Evolutionary conservation across 768 basidiomycete genomes (phyloP).

Genomic region (Pulveroboletus sp.): DNA sequence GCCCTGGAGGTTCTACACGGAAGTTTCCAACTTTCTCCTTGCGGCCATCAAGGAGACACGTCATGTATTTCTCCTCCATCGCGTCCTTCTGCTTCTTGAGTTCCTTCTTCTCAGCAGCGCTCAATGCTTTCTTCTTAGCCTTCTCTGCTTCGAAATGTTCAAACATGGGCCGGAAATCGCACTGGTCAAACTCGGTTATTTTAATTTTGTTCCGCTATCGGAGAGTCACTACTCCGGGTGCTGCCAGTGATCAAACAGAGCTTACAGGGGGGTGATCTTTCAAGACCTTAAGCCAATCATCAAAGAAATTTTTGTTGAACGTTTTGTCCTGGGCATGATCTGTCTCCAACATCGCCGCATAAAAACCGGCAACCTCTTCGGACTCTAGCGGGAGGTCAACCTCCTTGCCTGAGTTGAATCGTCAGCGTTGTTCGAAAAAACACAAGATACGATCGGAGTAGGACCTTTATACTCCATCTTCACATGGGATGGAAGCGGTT

Average conservation of each 20-base stretch:
- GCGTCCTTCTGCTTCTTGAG: constrained; percentile 83
- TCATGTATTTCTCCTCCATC: constrained; percentile 78
- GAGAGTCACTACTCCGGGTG: constrained; percentile 8
- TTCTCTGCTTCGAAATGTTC: constrained; percentile 92
- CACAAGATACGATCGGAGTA: constrained; percentile 23
- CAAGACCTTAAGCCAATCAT: constrained; percentile 79
- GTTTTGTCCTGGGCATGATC: constrained; percentile 85
- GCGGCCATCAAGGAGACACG: constrained; percentile 89
- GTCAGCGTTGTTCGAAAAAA: constrained; percentile 15
- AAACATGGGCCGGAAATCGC: constrained; percentile 95
- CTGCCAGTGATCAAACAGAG: constrained; percentile 14
- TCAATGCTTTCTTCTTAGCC: constrained; percentile 87
- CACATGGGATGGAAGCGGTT: constrained; percentile 73
- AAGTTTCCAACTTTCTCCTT: constrained; percentile 99
- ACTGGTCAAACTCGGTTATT: constrained; percentile 72
- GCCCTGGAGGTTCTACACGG: constrained; percentile 96
- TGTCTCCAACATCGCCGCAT: constrained; percentile 87
- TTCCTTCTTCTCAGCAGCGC: constrained; percentile 86
- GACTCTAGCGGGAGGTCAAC: constrained; percentile 80
- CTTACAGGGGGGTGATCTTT: constrained; percentile 82
- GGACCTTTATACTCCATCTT: constrained; percentile 96
- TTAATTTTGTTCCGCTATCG: constrained; percentile 66
- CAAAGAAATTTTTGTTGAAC: constrained; percentile 96
- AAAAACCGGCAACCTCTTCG: constrained; percentile 98
- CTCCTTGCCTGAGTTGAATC: constrained; percentile 54